Evolutionary conservation across 139 green algal species (phyloP), one percentile per base, ranked within the genome.

Genomic region (Desmodesmus armatus): DNA sequence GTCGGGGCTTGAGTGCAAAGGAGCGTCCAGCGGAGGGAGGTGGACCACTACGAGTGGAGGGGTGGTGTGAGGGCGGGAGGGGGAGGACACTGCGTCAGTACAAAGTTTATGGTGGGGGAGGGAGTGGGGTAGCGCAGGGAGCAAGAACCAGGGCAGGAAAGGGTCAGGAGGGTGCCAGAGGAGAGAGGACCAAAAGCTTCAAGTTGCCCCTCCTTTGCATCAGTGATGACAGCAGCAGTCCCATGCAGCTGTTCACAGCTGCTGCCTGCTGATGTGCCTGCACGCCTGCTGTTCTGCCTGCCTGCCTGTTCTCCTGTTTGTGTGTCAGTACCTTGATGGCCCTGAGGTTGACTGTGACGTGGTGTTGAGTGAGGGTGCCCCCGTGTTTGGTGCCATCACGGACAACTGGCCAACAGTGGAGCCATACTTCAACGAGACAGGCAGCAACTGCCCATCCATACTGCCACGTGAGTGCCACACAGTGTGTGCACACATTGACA

Each of bases 371-470:
- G 91, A 96, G 51, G 95, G 96, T 0, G 75, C 93, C 76, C 58
- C 89, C 35, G 93, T 97, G 49, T 98, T 98, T 75, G 94, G 93
- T 79, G 94, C 93, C 33, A 91, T 98, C 65, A 98, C 95, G 3
- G 90, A 93, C 88, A 93, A 93, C 87, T 93, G 90, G 90, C 53
- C 76, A 55, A 95, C 94, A 9, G 89, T 98, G 5, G 96, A 98
- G 93, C 96, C 96, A 2, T 98, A 97, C 82, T 98, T 98, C 91
- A 97, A 98, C 67, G 96, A 98, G 91, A 98, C 95, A 1, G 96
- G 95, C 83, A 93, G 86, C 90, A 98, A 98, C 88, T 95, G 92
- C 82, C 96, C 96, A 39, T 96, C 90, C 43, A 91, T 97, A 63
- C 91, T 98, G 84, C 91, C 94, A 21, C 80, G 83, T 47, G n/a